These are phyloP conservation scores for Phaeolepiota aurea DNA, from an alignment of 768 basidiomycete genomes.

Conservation along the genomic window DNA sequence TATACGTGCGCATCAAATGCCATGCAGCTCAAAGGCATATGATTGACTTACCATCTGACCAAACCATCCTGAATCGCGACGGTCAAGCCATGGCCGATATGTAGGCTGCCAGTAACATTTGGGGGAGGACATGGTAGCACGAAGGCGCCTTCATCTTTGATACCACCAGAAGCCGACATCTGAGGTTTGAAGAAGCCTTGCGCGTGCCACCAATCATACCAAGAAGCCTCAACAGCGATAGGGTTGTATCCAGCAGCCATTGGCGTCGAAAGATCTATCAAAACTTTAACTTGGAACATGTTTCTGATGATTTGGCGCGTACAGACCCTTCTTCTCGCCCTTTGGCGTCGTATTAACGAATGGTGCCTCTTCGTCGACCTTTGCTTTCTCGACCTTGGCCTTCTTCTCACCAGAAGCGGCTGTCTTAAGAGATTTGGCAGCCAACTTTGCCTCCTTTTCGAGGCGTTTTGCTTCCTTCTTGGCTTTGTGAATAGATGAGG, in stretches of 20 bases:
- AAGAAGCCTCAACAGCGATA: conserved; percentile 86
- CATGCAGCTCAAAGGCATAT: no score
- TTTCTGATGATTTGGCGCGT: background rate
- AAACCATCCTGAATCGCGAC: conserved; percentile 86
- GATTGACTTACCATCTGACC: conserved; percentile 66
- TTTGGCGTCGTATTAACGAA: conserved; percentile 86
- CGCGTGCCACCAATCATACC: conserved; percentile 97
- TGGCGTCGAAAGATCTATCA: conserved; percentile 69
- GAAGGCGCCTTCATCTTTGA: conserved; percentile 62
- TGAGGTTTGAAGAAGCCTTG: conserved; percentile 88
- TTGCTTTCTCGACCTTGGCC: conserved; percentile 65
- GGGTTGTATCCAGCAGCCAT: conserved; percentile 96
- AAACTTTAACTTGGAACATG: background rate
- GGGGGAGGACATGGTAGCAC: conserved; percentile 90
- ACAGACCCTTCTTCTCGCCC: conserved; percentile 89
- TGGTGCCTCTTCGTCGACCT: conserved; percentile 54
- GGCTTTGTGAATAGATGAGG: conserved; percentile 26
- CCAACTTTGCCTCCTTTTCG: conserved; percentile 73
- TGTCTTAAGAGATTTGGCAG: conserved; percentile 56
- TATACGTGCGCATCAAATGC: no score
- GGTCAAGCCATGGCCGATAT: conserved; percentile 93
- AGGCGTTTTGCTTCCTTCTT: conserved; percentile 83
- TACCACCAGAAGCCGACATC: conserved; percentile 44
- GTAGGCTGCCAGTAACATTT: conserved; percentile 92
- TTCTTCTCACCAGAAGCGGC: conserved; percentile 54